A percentile compares a stretch with the other conserved stretches of the same genome.
Evolutionary conservation across 106 monocot genomes (phyloP).

Genomic region (Triglochin maritima): DNA sequence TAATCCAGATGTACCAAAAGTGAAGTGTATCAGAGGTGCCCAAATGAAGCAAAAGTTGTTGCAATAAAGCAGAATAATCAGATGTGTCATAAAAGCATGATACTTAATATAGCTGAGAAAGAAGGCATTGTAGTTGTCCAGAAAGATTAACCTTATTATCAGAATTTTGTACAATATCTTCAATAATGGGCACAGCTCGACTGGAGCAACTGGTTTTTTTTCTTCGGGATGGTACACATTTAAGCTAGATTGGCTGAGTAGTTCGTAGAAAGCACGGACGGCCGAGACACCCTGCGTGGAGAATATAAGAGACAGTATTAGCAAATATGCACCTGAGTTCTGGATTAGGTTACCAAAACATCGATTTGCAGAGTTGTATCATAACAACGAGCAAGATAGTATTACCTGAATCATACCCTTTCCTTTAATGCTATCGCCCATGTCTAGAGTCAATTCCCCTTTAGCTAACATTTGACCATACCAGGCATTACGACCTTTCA

Average conservation of each 20-base stretch:
- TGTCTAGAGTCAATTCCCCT: constrained; percentile 65
- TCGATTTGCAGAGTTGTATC: too few relatives aligned
- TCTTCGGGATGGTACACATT: constrained; percentile 66
- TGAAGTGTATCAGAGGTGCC: too few relatives aligned
- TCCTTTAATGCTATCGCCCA: constrained; percentile 98
- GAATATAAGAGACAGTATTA: not conserved
- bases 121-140: too few relatives aligned
- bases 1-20: too few relatives aligned
- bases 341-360: too few relatives aligned
- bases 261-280: constrained; percentile 72
- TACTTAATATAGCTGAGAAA: too few relatives aligned
- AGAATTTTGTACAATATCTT: constrained; percentile 66
- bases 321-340: too few relatives aligned
- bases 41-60: too few relatives aligned
- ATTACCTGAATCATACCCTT: constrained; percentile 97
- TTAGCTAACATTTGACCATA: constrained; percentile 93
- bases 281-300: constrained; percentile 67
- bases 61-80: too few relatives aligned
- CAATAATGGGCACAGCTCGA: constrained; percentile 70
- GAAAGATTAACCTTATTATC: constrained; percentile 46
- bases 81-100: too few relatives aligned
- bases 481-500: constrained; percentile 98
- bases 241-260: constrained; percentile 75
- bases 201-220: constrained; percentile 58
- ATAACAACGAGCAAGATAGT: not conserved